Conservation (phyloP, 148 eudicot species). For the Rhododendron simsii region DNA sequence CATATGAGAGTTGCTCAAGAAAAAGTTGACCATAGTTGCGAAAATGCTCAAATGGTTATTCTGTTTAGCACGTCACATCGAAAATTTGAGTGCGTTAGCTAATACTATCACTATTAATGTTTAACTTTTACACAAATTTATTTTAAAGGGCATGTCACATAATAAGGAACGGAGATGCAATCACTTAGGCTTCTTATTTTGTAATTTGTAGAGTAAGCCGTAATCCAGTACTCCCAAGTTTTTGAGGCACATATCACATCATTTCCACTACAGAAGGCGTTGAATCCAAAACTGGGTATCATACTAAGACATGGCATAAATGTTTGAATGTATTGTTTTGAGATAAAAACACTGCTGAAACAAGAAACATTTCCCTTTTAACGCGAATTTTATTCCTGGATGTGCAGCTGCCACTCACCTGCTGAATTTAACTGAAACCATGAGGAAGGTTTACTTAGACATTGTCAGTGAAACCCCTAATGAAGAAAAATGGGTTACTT, state of each 20-base stretch:
- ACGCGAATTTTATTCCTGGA: background rate
- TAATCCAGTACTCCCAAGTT: background rate
- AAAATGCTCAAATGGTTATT: background rate
- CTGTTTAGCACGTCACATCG: background rate
- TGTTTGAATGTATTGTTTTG: background rate
- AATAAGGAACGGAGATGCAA: background rate
- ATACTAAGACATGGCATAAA: background rate
- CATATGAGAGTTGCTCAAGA: background rate
- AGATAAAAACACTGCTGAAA: background rate
- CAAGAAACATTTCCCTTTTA: background rate
- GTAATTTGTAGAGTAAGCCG: background rate
- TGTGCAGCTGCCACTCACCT: background rate
- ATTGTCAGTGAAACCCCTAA: background rate
- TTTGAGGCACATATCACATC: background rate
- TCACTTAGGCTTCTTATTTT: background rate
- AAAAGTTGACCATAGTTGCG: background rate
- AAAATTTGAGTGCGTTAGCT: background rate
- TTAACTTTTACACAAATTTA: background rate
- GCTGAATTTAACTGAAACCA: background rate
- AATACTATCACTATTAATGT: background rate
- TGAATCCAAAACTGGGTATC: background rate
- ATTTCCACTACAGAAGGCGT: background rate
- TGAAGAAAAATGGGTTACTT: background rate
- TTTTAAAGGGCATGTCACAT: background rate
- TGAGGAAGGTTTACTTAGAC: background rate